phyloP scores from a whole-genome alignment of 2,329 filamentous ascomycete species.

The Penicillium corylophilum region DNA sequence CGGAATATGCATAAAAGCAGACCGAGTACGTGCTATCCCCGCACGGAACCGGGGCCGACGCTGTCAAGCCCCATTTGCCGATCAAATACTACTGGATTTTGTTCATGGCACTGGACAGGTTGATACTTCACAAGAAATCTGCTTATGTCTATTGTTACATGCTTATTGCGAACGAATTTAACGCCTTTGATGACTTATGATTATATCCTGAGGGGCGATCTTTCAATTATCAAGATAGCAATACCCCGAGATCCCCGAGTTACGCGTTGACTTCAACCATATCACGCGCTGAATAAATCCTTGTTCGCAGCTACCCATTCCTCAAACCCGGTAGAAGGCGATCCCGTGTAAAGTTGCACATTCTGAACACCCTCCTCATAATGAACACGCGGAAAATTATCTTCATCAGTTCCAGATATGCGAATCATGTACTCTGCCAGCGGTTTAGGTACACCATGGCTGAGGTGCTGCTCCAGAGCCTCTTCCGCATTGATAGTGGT shows the following conservation, averaged over 20 bases:
- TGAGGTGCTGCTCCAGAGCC: slow-evolving; percentile 22
- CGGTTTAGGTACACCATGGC: neutral
- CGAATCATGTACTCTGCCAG: neutral
- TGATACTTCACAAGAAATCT: neutral
- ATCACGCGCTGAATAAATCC: slow-evolving; percentile 15
- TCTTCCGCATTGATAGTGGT: slow-evolving; percentile 11
- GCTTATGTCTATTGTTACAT: neutral
- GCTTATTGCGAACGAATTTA: neutral
- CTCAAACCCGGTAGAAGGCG: slow-evolving; percentile 22
- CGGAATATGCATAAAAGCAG: neutral
- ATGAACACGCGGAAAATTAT: neutral
- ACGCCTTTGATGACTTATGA: neutral
- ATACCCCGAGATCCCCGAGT: neutral
- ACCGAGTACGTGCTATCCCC: neutral
- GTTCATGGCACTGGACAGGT: neutral
- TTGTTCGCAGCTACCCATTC: slow-evolving; percentile 37
- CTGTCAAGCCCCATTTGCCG: neutral
- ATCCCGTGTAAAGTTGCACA: neutral
- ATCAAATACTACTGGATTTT: neutral
- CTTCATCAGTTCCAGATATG: neutral
- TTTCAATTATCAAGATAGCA: neutral
- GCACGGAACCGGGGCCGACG: neutral
- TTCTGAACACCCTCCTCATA: neutral
- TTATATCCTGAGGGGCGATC: neutral
- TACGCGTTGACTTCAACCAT: neutral